Base-by-base conservation (phyloP, 208 protist species). In the Crithidia bombi region DNA sequence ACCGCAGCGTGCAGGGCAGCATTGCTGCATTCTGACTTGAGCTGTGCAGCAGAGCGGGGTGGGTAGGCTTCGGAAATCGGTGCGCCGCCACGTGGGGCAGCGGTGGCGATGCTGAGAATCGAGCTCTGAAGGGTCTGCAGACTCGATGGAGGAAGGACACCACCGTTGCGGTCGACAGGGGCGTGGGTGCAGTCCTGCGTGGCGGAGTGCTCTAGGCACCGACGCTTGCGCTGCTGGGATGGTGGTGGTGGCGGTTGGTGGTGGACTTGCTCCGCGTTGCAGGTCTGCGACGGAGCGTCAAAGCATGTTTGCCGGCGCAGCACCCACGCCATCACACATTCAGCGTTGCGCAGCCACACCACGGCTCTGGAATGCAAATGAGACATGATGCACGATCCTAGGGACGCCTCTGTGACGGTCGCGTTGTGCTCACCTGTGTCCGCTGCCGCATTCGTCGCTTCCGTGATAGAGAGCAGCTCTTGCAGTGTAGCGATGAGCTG, bases 311-410 rank as follows among this genome's bases (percentile, higher is more conserved):
- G 62, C 3, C 64, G 75, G 3, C 50, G 69, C 64, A 81, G 52
- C 49, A 76, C 44, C 75, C 67, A 81, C 28, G 59, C 33, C 69
- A 81, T 30, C 36, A 81, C 57, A 35, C 75, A 73, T 57, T 81
- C 75, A 14, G 69, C 57, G 47, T 75, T 81, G 35, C 39, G 65
- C 46, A 73, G 73, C 73, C 73, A 78, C 14, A 17, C 57, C 7
- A 54, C 25, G 1, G 65, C 30, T n/a, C 63, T 51, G 44, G 15
- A 15, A 23, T 73, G 65, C 26, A 77, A 50, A 4, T 43, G 67
- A 3, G 44, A 3, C 51, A 41, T 30, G 6, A 25, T 36, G 2
- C 33, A 15, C 9, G 38, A 36, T 23, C 25, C n/a, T 50, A 55
- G 43, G 12, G 21, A 7, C 7, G 0, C n/a, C 15, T 49, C 39